These are phyloP conservation scores for Plasmodium vivax DNA, from an alignment of 169 alveolate species.

Conservation along the genomic window DNA sequence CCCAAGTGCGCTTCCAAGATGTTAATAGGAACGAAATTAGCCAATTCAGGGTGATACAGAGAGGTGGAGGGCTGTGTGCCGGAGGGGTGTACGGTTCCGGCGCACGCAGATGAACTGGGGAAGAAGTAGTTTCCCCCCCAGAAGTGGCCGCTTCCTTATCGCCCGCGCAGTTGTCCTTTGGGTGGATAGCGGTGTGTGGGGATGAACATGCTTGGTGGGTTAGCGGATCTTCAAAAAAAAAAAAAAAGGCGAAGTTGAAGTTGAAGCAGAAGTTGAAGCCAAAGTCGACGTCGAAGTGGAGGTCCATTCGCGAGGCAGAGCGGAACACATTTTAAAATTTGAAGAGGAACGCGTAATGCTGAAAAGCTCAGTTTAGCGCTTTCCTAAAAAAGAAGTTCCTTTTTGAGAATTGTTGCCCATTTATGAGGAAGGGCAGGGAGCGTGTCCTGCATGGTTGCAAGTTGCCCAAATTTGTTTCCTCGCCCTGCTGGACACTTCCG, in stretches of 20 bases:
- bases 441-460: neutral
- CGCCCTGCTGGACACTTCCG: neutral
- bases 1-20: neutral
- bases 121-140: neutral
- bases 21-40: neutral
- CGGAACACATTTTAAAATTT: neutral
- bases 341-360: neutral
- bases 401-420: neutral
- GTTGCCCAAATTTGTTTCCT: neutral
- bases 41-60: neutral
- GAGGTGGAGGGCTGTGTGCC: constrained; percentile 1
- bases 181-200: neutral
- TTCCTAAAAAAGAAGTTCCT: neutral
- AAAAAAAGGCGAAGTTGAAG: neutral
- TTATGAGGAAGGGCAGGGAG: neutral
- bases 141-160: neutral
- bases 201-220: neutral
- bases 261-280: too few species aligned
- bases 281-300: too few species aligned
- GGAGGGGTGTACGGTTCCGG: neutral
- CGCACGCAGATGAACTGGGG: neutral
- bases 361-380: neutral
- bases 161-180: neutral
- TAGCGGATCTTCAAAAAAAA: neutral
- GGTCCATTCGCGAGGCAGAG: neutral